Evolutionary conservation across 371 early-diverging fungal genomes (phyloP), one percentile per base, ranked within the genome.

Genomic region (Batkoa obscura): DNA sequence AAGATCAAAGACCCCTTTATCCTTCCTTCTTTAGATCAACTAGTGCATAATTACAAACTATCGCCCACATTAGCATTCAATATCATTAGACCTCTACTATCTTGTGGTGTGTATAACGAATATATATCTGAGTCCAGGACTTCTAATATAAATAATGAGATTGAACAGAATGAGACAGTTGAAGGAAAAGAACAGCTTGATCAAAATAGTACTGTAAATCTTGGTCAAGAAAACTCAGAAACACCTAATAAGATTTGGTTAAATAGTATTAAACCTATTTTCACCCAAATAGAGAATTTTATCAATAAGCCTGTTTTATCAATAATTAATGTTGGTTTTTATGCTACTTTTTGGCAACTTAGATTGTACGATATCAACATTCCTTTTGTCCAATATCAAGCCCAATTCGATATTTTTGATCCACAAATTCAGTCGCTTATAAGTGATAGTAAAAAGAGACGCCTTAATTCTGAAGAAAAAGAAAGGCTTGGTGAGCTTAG

Each of bases 331-430:
- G 72, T 86, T 0, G 74, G 80, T 56, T 90, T 93, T 65, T 91
- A 79, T 57, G 71, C 75, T 0, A 78, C 81, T 0, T 94, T 93
- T 59, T 93, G 92, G 93, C 80, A 83, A 49, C 64, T 94, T 36
- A 66, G 74, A 1, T 61, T 87, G 0, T 83, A 86, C 60, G 94
- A 94, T 60, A 83, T 92, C 5, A 68, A 74, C 52, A 78, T 84
- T 10, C 94, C 94, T 6, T 64, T 63, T 32, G 65, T 62, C 0
- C 75, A 79, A 58, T 93, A 93, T 69, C 60, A 72, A 45, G 67
- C 71, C 4, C 83, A 88, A 45, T 83, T 86, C 37, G 68, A 66
- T 72, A 23, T 23, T 23, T 23, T 23, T 23, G 23, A 23, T 23
- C 23, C 23, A 23, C 23, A 23, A 23, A 23, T 23, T 23, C 23